A percentile compares a stretch with the other conserved stretches of the same genome.
Conservation (phyloP, 192 early-diverging fungal genomes). For the Hyaloraphidium curvatum region DNA sequence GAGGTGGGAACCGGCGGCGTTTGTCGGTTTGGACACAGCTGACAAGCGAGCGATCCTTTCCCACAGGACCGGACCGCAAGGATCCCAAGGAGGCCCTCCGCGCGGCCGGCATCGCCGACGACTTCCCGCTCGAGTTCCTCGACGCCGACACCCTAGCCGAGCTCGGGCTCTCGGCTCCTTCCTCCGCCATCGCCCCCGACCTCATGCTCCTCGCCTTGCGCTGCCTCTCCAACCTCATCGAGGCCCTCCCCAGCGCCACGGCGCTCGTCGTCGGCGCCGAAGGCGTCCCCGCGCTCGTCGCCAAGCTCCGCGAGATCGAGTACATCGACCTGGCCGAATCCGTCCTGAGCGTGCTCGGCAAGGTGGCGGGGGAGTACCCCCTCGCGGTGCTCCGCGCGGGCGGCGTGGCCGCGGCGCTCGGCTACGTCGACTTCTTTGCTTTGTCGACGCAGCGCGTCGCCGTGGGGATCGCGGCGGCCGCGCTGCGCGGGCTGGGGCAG, state of each 20-base stretch:
- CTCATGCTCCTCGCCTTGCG: constrained; percentile 78
- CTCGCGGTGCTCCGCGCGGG: constrained; percentile 42
- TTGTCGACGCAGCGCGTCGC: constrained; percentile 65
- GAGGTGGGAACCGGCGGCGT: too few species aligned
- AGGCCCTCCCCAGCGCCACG: constrained; percentile 55
- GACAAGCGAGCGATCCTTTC: too few species aligned
- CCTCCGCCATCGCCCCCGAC: constrained; percentile 31
- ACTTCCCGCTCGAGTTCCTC: constrained; percentile 13
- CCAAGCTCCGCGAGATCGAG: constrained; percentile 63
- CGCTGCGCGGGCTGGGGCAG: constrained; percentile 14
- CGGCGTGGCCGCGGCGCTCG: constrained; percentile 53
- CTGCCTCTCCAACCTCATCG: constrained; percentile 75
- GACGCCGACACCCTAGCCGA: constrained; percentile 23
- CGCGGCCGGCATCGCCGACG: constrained; percentile 7
- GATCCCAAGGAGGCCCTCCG: background rate
- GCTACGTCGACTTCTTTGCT: constrained; percentile 80
- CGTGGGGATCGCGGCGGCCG: constrained; percentile 44
- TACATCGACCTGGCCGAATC: constrained; percentile 89
- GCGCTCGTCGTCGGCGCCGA: constrained; percentile 43
- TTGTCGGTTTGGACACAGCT: too few species aligned
- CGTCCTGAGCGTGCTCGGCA: constrained; percentile 55
- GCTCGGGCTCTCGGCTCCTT: constrained; percentile 4
- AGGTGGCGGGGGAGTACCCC: constrained; percentile 54
- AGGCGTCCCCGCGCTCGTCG: constrained; percentile 45
- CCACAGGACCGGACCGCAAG: constrained; percentile 9